phyloP scores from a whole-genome alignment of 148 eudicot genomes.

The Arbutus unedo region DNA sequence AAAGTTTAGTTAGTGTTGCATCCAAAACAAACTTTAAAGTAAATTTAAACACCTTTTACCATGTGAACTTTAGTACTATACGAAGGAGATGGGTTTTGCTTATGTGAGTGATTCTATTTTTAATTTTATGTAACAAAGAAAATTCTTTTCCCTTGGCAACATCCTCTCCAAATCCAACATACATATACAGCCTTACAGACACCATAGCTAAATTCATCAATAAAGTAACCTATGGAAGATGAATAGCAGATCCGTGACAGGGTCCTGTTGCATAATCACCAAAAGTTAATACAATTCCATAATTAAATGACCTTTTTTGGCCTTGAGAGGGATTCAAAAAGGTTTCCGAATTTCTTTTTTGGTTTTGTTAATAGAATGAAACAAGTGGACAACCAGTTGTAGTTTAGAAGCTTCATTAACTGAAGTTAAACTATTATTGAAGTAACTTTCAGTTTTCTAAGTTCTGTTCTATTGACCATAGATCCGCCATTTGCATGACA shows the following conservation, averaged over 20 bases:
- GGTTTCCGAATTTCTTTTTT: too few species aligned
- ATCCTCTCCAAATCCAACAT: not conserved
- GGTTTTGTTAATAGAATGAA: too few species aligned
- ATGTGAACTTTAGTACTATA: not conserved
- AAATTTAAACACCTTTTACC: not conserved
- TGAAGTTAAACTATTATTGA: not conserved
- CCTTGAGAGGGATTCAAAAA: too few species aligned
- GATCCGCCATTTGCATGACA: not conserved
- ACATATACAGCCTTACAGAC: not conserved
- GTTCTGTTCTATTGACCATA: not conserved
- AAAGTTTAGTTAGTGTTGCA: conserved; percentile 15
- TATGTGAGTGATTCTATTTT: not conserved
- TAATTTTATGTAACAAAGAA: not conserved
- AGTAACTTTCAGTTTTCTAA: not conserved
- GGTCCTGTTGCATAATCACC: too few species aligned
- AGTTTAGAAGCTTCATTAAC: too few species aligned
- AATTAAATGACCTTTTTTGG: too few species aligned
- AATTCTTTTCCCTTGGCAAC: not conserved
- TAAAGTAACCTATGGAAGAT: not conserved
- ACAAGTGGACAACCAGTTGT: too few species aligned
- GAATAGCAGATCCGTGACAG: too few species aligned
- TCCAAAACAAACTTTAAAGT: conserved; percentile 3
- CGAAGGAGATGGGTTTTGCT: not conserved
- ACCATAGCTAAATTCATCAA: not conserved
- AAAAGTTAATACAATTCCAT: too few species aligned